Evolutionary conservation across 306 rosid genomes (phyloP), one percentile per base, ranked within the genome.

Genomic region (Alnus glutinosa): DNA sequence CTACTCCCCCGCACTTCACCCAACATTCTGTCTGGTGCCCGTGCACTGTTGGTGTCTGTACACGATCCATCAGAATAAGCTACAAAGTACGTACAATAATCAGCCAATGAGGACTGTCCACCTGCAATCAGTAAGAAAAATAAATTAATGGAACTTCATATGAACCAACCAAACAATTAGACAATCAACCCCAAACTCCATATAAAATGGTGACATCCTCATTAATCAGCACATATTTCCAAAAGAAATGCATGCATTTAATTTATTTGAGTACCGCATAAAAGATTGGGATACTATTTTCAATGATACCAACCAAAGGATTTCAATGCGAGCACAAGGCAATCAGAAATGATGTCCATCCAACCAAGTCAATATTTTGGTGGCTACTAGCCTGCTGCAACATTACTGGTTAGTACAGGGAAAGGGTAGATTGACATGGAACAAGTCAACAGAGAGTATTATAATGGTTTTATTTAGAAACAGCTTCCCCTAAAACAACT

Each of bases 51-150:
- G 70, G 91, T 81, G 81, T 96, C 97, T 46, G 98, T 96, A 83
- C 99, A 96, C 51, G 99, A 96, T 59, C 99, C 99, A 77, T 96
- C 98, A 71, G 98, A 96, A 84, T 96, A 96, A 15, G 99, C 94
- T 47, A 96, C 98, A 64, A 91, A 91, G 81, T 91, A 96, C n/a
- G 99, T 93, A 83, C 99, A 96, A 87, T 96, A 96, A 86, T 96
- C 99, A 71, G 99, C 99, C 88, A 96, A 87, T 55, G 96, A 89
- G 28, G 99, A 96, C 80, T 96, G 99, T n/a, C 99, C 99, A 77
- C 99, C 99, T 96, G 87, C 52, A 87, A 85, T 15, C 70, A 51
- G 75, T 79, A 84, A 78, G 32, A 67, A 12, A 34, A 62, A 32
- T 32, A 46, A 16, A 55, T 47, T 75, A 73, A 28, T 54, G 79